Evolutionary conservation across 805 yeast species (phyloP).

Genomic region (Candida corydali): DNA sequence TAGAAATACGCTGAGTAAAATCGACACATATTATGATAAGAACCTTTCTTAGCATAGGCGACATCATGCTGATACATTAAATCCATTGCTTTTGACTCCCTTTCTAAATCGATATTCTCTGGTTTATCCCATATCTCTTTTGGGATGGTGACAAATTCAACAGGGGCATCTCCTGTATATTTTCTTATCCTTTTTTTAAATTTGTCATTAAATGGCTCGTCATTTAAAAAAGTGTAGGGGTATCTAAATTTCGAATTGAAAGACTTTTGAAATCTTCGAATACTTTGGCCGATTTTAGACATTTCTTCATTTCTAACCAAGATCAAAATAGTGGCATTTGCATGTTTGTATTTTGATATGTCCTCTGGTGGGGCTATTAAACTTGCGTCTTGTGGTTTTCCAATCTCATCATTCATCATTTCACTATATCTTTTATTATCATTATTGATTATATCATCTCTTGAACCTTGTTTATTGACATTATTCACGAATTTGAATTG

Average conservation of each 20-base stretch:
- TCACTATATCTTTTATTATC: conserved; percentile 38
- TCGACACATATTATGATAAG: conserved; percentile 85
- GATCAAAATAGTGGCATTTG: conserved; percentile 72
- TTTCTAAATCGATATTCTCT: conserved; percentile 43
- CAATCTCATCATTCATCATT: conserved; percentile 32
- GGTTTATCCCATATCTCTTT: conserved; percentile 58
- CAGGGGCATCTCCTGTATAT: conserved; percentile 15
- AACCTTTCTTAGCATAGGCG: conserved; percentile 56
- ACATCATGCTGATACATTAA: conserved; percentile 39
- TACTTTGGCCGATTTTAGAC: conserved; percentile 44
- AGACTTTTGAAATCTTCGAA: conserved; percentile 54
- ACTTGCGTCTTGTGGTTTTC: conserved; percentile 43
- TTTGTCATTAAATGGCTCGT: conserved; percentile 54
- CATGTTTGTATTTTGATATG: conserved; percentile 35
- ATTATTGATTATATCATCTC: conserved; percentile 27
- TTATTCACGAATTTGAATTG: conserved; percentile 29
- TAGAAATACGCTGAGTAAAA: conserved; percentile 66
- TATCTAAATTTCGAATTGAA: conserved; percentile 71
- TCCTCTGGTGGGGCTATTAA: conserved; percentile 11
- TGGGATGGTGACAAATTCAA: conserved; percentile 40
- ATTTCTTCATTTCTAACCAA: conserved; percentile 69
- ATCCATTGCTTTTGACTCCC: conserved; percentile 38
- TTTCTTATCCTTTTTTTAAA: conserved; percentile 40
- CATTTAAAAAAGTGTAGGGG: conserved; percentile 80
- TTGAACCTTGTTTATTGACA: conserved; percentile 21